Percentiles rank a stretch among this genome's conserved stretches.
phyloP scores from a whole-genome alignment of 345 rosid genomes.

The Citrus cavaleriei region DNA sequence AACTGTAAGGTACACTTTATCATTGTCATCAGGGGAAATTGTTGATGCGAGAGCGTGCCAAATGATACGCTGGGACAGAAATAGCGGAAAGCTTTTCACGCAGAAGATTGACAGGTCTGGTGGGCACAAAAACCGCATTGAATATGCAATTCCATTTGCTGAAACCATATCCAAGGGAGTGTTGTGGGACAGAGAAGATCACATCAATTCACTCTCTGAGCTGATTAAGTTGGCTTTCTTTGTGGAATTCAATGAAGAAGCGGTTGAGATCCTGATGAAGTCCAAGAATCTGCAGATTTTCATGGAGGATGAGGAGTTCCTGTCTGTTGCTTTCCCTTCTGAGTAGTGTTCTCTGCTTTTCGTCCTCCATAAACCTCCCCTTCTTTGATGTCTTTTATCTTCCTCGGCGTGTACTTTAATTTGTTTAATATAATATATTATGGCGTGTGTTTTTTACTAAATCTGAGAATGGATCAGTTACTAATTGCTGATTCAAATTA shows the following conservation, averaged over 20 bases:
- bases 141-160: conserved; percentile 51
- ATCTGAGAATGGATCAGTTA: too few species aligned
- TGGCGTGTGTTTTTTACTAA: too few species aligned
- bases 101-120: conserved; percentile 37
- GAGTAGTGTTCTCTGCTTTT: neutral
- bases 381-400: too few species aligned
- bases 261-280: conserved; percentile 49
- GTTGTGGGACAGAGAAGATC: conserved; percentile 50
- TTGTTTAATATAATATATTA: too few species aligned
- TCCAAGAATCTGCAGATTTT: conserved; percentile 51
- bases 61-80: conserved; percentile 59
- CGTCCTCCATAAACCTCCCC: too few species aligned
- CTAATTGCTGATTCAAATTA: too few species aligned
- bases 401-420: too few species aligned
- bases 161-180: conserved; percentile 49
- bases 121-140: conserved; percentile 33
- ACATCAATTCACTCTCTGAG: conserved; percentile 36
- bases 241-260: conserved; percentile 50
- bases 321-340: conserved; percentile 31
- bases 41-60: conserved; percentile 20
- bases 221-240: conserved; percentile 54
- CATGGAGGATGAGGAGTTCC: conserved; percentile 49
- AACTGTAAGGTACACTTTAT: conserved; percentile 29
- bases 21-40: conserved; percentile 35
- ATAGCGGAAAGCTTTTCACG: conserved; percentile 33